Evolutionary conservation across 2,329 filamentous ascomycete species (phyloP), one percentile per base, ranked within the genome.

Genomic region (Fusarium sp.): DNA sequence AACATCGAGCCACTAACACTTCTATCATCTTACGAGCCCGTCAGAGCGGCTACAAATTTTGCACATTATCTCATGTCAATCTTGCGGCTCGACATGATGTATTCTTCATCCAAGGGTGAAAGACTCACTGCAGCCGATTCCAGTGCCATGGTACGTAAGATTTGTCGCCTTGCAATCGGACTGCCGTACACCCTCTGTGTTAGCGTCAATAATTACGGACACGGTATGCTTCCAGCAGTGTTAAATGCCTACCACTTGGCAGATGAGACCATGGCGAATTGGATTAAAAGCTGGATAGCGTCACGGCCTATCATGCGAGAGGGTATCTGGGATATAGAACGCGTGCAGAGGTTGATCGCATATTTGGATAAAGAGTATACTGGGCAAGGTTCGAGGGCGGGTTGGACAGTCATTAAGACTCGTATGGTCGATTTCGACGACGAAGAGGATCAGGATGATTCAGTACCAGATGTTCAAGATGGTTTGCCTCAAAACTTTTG

Each of bases 261-360:
- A 0, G 56, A 66, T 4, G 45, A 60, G 6, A 4, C 11, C 2
- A 57, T 39, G n/a, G 43, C 28, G 6, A 34, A 38, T 0, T 69
- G 67, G 67, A 69, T 69, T 11, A 54, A 46, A 10, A 21, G 23
- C 8, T 69, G 67, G 67, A 48, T 69, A 23, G 43, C 40, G 2
- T 20, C 23, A 1, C 44, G 65, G 10, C 67, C 66, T 6, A 24
- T 55, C 3, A 42, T 57, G 1, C 42, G 63, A 19, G 67, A 69
- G 11, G 67, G 67, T 2, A 69, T 69, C 21, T 69, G 67, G 67
- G 65, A 69, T 21, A 58, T 67, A 3, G 24, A 50, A 3, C 62
- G 61, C 4, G 66, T 62, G 3, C 58, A 67, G 7, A 55, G 59
- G 21, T 10, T 69, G 2, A 54, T 69, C 19, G 28, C 45, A 0